Evolutionary conservation across 768 basidiomycete genomes (phyloP), one percentile per base, ranked within the genome.

Genomic region (Leccinum boreale): DNA sequence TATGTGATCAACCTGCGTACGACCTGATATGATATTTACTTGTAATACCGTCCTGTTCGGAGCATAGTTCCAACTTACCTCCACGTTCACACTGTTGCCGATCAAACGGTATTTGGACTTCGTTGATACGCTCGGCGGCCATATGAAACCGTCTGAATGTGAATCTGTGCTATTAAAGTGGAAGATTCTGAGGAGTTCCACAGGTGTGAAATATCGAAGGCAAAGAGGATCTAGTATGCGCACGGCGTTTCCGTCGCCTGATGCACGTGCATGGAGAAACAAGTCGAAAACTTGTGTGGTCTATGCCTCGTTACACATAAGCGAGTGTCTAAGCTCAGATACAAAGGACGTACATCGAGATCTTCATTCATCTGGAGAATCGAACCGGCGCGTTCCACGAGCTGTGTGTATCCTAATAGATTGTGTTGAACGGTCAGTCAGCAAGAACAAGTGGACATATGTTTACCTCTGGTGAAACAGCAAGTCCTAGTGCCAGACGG

Each of bases 11-110:
- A 74, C 58, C 77, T 73, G 52, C 79, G 77, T 0, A 92, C 85
- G 11, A 73, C 65, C 72, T 71, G 36, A 47, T 46, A 48, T 48
- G 49, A 51, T 17, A 29, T 4, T 67, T 4, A 33, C 7, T 67
- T 4, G 31, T 31, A 59, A 44, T 17, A 42, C 42, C 2, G 15
- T 42, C 23, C 23, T 23, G 14, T 7, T 44, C 45, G 2, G n/a
- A 10, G 14, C 11, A 3, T 21, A 14, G 29, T 21, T 50, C 33
- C 5, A 48, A 31, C 68, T 58, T 45, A 92, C 90, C 56, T 76
- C 75, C 7, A 92, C 88, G 69, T 92, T 92, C 8, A 92, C 84
- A 56, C 90, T 91, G 69, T 92, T 93, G 17, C 91, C 91, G 55
- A 92, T 86, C 28, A 92, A 74, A 49, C 83, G 80, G 62, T 92